Conservation (phyloP, 2,329 filamentous ascomycete species). For the Paraconiothyrium sp. region DNA sequence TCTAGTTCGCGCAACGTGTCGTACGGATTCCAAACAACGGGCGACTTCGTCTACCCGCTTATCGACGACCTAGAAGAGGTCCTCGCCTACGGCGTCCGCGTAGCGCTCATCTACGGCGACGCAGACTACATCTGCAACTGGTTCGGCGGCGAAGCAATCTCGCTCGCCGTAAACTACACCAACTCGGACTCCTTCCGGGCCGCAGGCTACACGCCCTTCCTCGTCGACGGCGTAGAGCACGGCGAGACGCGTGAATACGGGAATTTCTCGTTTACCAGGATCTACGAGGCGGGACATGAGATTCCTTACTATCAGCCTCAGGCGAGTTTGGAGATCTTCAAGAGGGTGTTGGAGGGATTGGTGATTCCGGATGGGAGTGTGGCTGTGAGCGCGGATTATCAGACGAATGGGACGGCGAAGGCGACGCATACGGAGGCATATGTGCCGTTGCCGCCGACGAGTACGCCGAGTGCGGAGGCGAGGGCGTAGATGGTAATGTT, state of each 20-base stretch:
- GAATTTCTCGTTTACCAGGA: conserved; percentile 65
- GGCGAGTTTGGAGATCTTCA: conserved; percentile 43
- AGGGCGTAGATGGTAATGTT: neutral
- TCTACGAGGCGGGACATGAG: conserved; percentile 64
- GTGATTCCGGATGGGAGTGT: conserved; percentile 42
- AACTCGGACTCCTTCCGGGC: conserved; percentile 63
- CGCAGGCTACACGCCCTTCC: conserved; percentile 76
- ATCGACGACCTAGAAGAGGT: conserved; percentile 60
- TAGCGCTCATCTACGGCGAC: conserved; percentile 66
- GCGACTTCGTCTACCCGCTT: conserved; percentile 58
- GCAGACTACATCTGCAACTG: conserved; percentile 69
- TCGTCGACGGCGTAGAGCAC: conserved; percentile 67
- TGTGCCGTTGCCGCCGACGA: conserved; percentile 39
- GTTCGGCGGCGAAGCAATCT: conserved; percentile 78
- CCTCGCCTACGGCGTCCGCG: conserved; percentile 64
- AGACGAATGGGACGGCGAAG: conserved; percentile 42
- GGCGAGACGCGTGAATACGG: conserved; percentile 80
- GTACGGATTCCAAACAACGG: conserved; percentile 56
- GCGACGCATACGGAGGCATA: conserved; percentile 43
- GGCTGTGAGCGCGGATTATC: conserved; percentile 38
- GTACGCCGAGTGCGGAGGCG: conserved; percentile 27
- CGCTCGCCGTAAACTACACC: conserved; percentile 64
- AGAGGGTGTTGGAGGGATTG: conserved; percentile 36
- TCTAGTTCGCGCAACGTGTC: conserved; percentile 51
- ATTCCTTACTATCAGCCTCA: conserved; percentile 56